Base-by-base conservation (phyloP, 2,329 filamentous ascomycete genomes). In the Colletotrichum viniferum region DNA sequence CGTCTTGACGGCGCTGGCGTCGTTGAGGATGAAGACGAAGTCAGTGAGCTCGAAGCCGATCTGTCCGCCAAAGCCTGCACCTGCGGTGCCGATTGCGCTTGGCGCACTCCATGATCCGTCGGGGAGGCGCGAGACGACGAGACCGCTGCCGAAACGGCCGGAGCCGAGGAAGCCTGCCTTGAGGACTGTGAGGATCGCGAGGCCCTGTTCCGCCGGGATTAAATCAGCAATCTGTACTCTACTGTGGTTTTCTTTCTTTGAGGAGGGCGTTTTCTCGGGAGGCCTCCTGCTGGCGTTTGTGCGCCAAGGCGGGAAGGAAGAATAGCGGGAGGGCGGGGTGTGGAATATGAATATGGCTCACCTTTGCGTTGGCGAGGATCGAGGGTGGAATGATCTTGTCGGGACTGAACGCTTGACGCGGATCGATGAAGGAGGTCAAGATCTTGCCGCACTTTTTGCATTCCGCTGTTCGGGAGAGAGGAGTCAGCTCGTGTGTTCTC, bases 21-120 rank as follows among this genome's bases (percentile, higher is more conserved):
- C 96, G 86, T 99, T 99, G 78, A 99, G 92, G 78, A 99, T 98
- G 86, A 99, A 98, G 83, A 99, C 97, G 83, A 99, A 99, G 84
- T 97, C 95, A 74, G 95, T 97, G 77, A 97, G 85, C 85, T 97
- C 95, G 84, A 96, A 95, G 43, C 95, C 95, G 81, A 97, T 95
- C 86, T 97, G 95, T 55, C 95, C 95, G 79, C 95, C 95, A 78
- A 97, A 94, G 28, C 95, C 95, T 70, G 93, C 95, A 79, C 95
- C 95, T 32, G 94, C 92, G 2, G 94, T 96, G 68, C 93, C 93
- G 81, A 97, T 96, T 67, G 95, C 95, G 73, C 92, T 94, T 14
- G 95, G 95, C 4, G 95, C 95, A 78, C 93, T 95, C 95, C 95
- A 97, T 72, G 88, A 88, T 55, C 94, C 94, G 83, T 96, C 93